These are phyloP conservation scores for Trichosporon sp. DNA, from an alignment of 1,284 basidiomycete species.

Conservation along the genomic window DNA sequence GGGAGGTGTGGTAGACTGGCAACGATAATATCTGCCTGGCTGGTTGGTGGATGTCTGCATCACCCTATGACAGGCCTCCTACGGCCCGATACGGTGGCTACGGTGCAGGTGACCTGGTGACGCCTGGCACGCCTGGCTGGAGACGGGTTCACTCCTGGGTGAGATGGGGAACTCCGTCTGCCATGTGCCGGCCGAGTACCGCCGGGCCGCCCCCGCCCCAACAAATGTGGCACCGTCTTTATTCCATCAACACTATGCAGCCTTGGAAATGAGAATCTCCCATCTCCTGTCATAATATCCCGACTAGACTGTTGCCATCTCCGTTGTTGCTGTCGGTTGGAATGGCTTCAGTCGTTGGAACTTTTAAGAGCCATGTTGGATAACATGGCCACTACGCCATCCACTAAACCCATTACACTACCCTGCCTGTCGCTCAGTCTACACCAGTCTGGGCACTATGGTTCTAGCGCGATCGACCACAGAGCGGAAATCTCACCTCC, in stretches of 20 bases:
- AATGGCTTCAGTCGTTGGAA: not conserved
- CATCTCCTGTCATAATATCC: not conserved
- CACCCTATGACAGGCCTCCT: not conserved
- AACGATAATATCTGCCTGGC: not conserved
- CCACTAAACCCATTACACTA: not conserved
- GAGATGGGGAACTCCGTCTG: slow-evolving; percentile 17
- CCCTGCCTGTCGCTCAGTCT: not conserved
- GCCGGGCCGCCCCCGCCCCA: slow-evolving; percentile 23
- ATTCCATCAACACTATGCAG: not conserved
- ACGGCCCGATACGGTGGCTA: not conserved
- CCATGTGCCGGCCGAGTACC: slow-evolving; percentile 26
- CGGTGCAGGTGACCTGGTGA: not conserved
- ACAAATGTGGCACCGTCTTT: slow-evolving; percentile 23
- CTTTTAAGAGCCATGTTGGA: not conserved
- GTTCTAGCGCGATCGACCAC: not conserved
- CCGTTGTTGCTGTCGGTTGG: not conserved
- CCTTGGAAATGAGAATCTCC: slow-evolving; percentile 5
- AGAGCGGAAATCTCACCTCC: slow-evolving; percentile 13
- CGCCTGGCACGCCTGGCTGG: not conserved
- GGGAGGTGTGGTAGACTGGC: slow-evolving; percentile 6
- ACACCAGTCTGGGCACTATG: too few relatives aligned
- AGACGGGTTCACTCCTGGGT: not conserved
- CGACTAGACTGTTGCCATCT: not conserved
- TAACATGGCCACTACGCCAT: not conserved
- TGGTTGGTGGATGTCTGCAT: not conserved